Percentiles rank a stretch among this genome's conserved stretches.
Evolutionary conservation across 1,284 basidiomycete species (phyloP).

Genomic region (Inonotus obliquus): DNA sequence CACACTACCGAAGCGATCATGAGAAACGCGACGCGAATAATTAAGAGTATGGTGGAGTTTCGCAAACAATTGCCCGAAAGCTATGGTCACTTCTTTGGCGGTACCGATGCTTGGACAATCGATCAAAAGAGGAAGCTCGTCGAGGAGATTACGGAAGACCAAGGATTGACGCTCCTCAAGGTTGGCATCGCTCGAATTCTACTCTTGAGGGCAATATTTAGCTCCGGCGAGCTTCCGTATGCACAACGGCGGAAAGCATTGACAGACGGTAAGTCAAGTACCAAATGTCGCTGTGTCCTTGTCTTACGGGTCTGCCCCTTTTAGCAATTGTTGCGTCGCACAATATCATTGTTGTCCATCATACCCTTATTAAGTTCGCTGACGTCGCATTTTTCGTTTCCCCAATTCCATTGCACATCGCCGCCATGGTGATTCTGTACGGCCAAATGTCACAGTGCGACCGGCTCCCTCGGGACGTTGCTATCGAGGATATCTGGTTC

Average conservation of each 20-base stretch:
- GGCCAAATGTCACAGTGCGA: slow-evolving; percentile 76
- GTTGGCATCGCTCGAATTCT: slow-evolving; percentile 75
- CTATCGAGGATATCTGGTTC: slow-evolving; percentile 75
- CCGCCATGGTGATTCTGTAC: slow-evolving; percentile 82
- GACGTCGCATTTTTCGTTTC: slow-evolving; percentile 83
- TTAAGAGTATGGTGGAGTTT: slow-evolving; percentile 67
- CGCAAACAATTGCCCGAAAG: slow-evolving; percentile 58
- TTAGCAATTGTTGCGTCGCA: slow-evolving; percentile 77
- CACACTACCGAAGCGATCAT: slow-evolving; percentile 64
- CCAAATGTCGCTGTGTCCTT: background rate
- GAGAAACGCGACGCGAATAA: slow-evolving; percentile 70
- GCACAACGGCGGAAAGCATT: slow-evolving; percentile 60
- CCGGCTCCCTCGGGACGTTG: slow-evolving; percentile 53
- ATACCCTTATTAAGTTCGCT: slow-evolving; percentile 73
- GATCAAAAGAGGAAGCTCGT: slow-evolving; percentile 63
- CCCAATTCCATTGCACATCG: slow-evolving; percentile 78
- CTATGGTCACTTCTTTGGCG: slow-evolving; percentile 68
- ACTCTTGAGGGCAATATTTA: slow-evolving; percentile 70
- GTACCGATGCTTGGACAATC: slow-evolving; percentile 64
- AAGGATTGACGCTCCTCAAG: slow-evolving; percentile 74
- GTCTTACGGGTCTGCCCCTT: background rate
- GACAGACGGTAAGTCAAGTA: slow-evolving; percentile 54
- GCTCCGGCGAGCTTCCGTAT: slow-evolving; percentile 62
- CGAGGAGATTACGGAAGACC: slow-evolving; percentile 67
- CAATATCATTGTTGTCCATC: slow-evolving; percentile 78